Evolutionary conservation across 2,329 filamentous ascomycete species (phyloP), one percentile per base, ranked within the genome.

Genomic region (Penicillium sp.): DNA sequence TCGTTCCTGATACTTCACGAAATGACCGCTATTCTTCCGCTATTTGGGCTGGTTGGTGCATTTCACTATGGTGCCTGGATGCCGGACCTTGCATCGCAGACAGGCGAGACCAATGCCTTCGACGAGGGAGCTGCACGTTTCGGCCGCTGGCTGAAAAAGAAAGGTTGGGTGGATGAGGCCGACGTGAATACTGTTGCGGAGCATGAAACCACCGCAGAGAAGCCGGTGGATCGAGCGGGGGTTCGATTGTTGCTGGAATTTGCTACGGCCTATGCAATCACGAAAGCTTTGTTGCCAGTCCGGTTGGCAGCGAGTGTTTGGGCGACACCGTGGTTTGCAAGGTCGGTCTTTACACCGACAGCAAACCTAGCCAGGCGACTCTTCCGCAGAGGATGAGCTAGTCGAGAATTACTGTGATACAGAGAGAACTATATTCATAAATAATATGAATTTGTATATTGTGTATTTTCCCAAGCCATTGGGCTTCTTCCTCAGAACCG

Each of bases 1-100:
- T 88, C 93, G 0, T 99, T 99, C 73, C 80, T 97, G 12, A 79
- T 97, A 39, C 82, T 99, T 0, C 94, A 99, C 78, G 94, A 99
- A 75, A 73, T 97, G 44, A 97, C 94, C 0, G 93, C 94, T 10
- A 78, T 97, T 12, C 75, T 93, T 1, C 93, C 93, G 0, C 77
- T 97, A 0, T 73, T 96, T 39, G 88, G 84, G 0, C 82, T 97
- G 1, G 86, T 90, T 23, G 87, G 82, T 0, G 72, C 86, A 1
- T 96, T 99, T 74, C 90, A 97, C 77, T 92, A 91, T 71, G 86
- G 86, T 1, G 81, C 86, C 60, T 89, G 89, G 81, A 81, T 91
- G 29, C 92, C 93, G 0, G 75, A 82, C 5, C 79, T 78, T 62
- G 62, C 67, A 9, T 66, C 68, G 6, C 69, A 62, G 15, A 60